Evolutionary conservation across 2,329 filamentous ascomycete species (phyloP), one percentile per base, ranked within the genome.

Genomic region (Aspergillus flavus): DNA sequence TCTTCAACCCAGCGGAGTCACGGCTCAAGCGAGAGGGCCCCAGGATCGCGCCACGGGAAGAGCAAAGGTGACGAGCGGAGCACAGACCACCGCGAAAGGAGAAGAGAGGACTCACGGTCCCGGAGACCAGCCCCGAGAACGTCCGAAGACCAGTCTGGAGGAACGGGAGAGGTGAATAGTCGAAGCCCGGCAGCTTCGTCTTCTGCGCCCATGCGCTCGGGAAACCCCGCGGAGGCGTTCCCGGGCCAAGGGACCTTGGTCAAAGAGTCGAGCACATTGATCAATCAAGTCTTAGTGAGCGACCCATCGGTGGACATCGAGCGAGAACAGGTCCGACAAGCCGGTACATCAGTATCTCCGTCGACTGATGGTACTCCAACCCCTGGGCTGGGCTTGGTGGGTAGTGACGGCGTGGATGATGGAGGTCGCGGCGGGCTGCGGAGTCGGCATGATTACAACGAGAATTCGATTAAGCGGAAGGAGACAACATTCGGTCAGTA

Each of bases 401-500:
- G 81, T 56, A 83, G 78, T 66, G 84, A 87, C 66, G 81, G 79
- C 58, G 78, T 83, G 23, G 84, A 86, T 52, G 77, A 77, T 43
- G 73, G 73, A 48, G 69, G 68, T 34, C 76, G 76, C 58, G 73
- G 69, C 39, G 73, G 73, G 41, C 69, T 73, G 46, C 76, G 77
- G 55, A 81, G 78, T 69, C 81, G 87, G 60, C 87, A 89, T 69
- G 86, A 89, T 71, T 86, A 88, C 71, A 78, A 75, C 61, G 78
- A 78, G 53, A 80, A 82, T 23, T 80, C 82, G 6, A 76, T 84
- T 59, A 97, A 96, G 34, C 80, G 85, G 64, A 97, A 96, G 81
- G 88, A 91, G 68, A 93, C 91, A 48, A 94, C 92, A 69, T 98
- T 99, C 76, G 94, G 94, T 64, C 93, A 97, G 67, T 99, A 98